Evolutionary conservation across 805 yeast species (phyloP).

Genomic region (Yarrowia divulgata): DNA sequence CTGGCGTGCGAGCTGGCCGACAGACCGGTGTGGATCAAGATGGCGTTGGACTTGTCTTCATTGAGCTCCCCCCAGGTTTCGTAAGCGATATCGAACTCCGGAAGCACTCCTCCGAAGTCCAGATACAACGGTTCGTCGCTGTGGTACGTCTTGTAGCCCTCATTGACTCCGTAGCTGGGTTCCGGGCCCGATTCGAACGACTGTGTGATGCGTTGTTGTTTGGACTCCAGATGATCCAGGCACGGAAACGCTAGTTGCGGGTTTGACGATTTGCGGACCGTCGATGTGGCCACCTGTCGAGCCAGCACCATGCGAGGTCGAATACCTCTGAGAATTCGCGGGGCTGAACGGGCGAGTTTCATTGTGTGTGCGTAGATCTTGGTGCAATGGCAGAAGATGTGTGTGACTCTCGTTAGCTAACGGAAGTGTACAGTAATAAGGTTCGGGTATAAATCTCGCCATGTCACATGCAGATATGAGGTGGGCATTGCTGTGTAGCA

Average conservation of each 20-base stretch:
- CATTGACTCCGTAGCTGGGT: conserved; percentile 76
- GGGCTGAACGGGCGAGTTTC: conserved; percentile 25
- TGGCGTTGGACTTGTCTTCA: conserved; percentile 68
- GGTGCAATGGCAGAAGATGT: neutral
- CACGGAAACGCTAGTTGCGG: conserved; percentile 85
- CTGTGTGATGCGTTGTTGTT: conserved; percentile 45
- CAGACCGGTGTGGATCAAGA: conserved; percentile 86
- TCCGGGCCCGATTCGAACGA: conserved; percentile 77
- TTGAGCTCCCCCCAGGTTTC: conserved; percentile 90
- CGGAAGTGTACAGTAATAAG: conserved; percentile 10
- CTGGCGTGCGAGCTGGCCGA: conserved; percentile 95
- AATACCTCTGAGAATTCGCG: conserved; percentile 8
- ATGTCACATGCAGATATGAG: conserved; percentile 28
- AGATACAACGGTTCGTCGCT: conserved; percentile 67
- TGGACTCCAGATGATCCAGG: conserved; percentile 71
- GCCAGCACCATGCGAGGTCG: conserved; percentile 12
- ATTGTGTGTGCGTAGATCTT: neutral
- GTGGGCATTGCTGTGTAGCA: conserved; percentile 1
- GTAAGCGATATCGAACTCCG: conserved; percentile 82
- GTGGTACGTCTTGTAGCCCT: conserved; percentile 69
- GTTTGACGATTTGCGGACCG: conserved; percentile 54
- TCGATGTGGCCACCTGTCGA: conserved; percentile 12
- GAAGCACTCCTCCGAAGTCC: conserved; percentile 82
- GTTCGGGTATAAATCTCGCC: conserved; percentile 27
- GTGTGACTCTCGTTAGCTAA: neutral